These are phyloP conservation scores for Xylariomycetidae sp. DNA, from an alignment of 2,329 filamentous ascomycete genomes.

Conservation along the genomic window DNA sequence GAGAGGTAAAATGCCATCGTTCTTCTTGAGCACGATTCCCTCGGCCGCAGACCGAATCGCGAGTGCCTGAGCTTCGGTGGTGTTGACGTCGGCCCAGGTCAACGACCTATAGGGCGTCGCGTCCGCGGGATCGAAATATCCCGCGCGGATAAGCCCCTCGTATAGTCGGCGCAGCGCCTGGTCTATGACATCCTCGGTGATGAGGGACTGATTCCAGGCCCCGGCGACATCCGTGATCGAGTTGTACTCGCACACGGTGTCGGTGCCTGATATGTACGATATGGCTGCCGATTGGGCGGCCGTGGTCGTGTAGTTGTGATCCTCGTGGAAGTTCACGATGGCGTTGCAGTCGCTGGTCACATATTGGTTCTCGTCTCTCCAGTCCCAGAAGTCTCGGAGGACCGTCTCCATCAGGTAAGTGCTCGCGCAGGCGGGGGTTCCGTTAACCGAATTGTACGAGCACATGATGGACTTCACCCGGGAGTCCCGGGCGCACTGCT, in stretches of 20 bases:
- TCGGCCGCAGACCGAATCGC: constrained; percentile 21
- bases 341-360: constrained; percentile 64
- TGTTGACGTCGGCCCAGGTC: constrained; percentile 22
- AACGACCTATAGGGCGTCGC: constrained; percentile 17
- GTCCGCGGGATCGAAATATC: constrained; percentile 26
- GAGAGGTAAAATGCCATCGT: constrained; percentile 20
- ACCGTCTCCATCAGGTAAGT: constrained; percentile 58
- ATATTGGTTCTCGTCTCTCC: constrained; percentile 56
- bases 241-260: constrained; percentile 27
- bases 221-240: constrained; percentile 21
- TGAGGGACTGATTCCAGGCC: constrained; percentile 25
- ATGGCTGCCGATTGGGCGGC: constrained; percentile 29
- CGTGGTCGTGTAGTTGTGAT: constrained; percentile 34
- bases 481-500: constrained; percentile 56
- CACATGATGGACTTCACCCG: constrained; percentile 58
- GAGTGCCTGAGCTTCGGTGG: constrained; percentile 16
- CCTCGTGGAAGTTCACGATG: constrained; percentile 50
- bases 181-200: constrained; percentile 24
- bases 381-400: constrained; percentile 62
- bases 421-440: constrained; percentile 59
- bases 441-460: constrained; percentile 61
- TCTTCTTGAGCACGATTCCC: constrained; percentile 24
- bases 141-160: constrained; percentile 28
- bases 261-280: constrained; percentile 31
- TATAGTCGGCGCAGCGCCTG: constrained; percentile 25